A percentile compares a stretch with the other conserved stretches of the same genome.
Evolutionary conservation across 352 stramenopile genomes (phyloP).

Genomic region (Globisporangium echinulatum): DNA sequence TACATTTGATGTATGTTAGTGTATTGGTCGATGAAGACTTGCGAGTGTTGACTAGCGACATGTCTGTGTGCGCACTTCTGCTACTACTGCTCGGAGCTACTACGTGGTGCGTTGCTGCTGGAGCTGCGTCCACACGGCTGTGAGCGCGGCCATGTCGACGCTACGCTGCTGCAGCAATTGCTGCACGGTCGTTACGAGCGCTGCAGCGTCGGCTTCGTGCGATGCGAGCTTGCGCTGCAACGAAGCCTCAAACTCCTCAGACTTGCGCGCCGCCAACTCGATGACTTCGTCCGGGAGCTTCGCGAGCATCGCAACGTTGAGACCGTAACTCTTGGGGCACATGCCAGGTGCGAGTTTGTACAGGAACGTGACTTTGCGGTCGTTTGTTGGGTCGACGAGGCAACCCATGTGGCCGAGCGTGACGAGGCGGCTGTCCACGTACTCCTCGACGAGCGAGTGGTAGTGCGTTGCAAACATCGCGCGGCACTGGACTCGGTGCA

Average conservation of each 20-base stretch:
- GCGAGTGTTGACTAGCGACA: too few species aligned
- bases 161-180: constrained; percentile 7
- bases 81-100: background rate
- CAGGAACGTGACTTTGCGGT: constrained; percentile 97
- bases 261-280: constrained; percentile 86
- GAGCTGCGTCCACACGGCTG: constrained; percentile 15
- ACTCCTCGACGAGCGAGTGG: constrained; percentile 91
- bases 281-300: constrained; percentile 95
- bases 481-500: constrained; percentile 84
- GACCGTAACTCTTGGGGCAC: constrained; percentile 98
- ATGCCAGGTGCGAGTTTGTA: constrained; percentile 97
- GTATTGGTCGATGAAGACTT: background rate
- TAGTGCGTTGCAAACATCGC: constrained; percentile 99
- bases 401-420: constrained; percentile 80
- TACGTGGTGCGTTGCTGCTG: background rate
- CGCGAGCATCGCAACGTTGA: constrained; percentile 98
- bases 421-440: constrained; percentile 50
- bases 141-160: constrained; percentile 15
- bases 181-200: constrained; percentile 20
- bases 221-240: constrained; percentile 36
- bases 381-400: constrained; percentile 72
- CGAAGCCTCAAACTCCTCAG: constrained; percentile 84
- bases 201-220: constrained; percentile 23
- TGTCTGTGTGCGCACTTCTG: background rate
- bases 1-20: background rate